These are phyloP conservation scores for Blastobotrys niveus DNA, from an alignment of 1,139 yeast genomes.

Conservation along the genomic window DNA sequence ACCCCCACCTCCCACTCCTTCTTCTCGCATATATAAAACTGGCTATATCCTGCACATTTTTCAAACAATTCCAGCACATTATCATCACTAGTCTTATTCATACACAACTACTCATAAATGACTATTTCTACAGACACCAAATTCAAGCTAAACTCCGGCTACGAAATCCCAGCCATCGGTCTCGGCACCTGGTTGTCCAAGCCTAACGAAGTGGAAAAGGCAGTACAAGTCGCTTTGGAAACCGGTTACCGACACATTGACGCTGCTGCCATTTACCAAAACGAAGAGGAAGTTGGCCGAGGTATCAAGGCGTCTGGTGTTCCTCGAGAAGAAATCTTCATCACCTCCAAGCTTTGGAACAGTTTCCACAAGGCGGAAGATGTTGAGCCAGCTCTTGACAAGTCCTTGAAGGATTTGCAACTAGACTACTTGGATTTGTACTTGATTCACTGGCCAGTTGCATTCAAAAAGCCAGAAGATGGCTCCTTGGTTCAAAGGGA, in stretches of 20 bases:
- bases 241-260: conserved; percentile 60
- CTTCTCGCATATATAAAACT: too few relatives aligned
- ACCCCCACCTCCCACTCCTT: too few relatives aligned
- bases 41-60: too few relatives aligned
- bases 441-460: conserved; percentile 39
- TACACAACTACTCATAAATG: background rate
- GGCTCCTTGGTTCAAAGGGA: conserved; percentile 33
- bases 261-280: conserved; percentile 53
- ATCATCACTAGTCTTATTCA: background rate
- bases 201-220: conserved; percentile 33
- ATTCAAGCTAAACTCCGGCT: conserved; percentile 34
- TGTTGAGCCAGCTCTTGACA: conserved; percentile 51
- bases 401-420: conserved; percentile 48
- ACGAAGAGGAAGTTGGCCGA: conserved; percentile 52
- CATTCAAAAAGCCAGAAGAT: conserved; percentile 30
- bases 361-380: conserved; percentile 48
- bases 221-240: conserved; percentile 35
- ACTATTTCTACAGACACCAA: conserved; percentile 19
- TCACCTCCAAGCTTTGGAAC: conserved; percentile 75
- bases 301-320: conserved; percentile 31
- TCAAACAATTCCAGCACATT: background rate
- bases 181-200: conserved; percentile 61
- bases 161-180: conserved; percentile 45
- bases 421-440: conserved; percentile 62
- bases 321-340: conserved; percentile 60